These are phyloP conservation scores for Eucalyptus viminalis DNA, from an alignment of 345 rosid genomes.

Conservation along the genomic window DNA sequence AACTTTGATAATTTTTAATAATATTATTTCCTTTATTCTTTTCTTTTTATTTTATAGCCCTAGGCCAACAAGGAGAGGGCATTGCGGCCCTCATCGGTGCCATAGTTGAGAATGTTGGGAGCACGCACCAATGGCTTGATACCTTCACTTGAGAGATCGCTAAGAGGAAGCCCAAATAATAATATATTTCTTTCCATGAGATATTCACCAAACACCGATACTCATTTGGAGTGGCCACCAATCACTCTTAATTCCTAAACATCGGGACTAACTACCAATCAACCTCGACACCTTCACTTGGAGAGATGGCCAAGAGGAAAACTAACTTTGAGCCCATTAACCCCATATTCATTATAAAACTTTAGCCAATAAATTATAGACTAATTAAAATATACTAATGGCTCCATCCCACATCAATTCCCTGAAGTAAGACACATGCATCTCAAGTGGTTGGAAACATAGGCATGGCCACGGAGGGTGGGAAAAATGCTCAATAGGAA, in stretches of 20 bases:
- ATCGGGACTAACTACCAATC: background rate
- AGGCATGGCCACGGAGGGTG: background rate
- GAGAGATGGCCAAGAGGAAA: background rate
- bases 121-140: accelerated
- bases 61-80: accelerated
- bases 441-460: background rate
- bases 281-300: background rate
- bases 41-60: no score
- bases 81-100: accelerated
- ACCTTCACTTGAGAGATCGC: background rate
- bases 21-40: no score
- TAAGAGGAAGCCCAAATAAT: no score
- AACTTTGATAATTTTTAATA: background rate
- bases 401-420: background rate
- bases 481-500: background rate
- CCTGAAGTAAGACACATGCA: accelerated
- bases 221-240: accelerated
- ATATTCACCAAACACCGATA: background rate
- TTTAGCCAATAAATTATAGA: background rate
- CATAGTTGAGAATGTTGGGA: background rate
- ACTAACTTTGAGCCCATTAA: background rate
- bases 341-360: background rate
- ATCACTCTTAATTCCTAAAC: no score
- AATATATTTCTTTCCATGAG: background rate
- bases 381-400: background rate